Percentiles rank a stretch among this genome's conserved stretches.
These are phyloP conservation scores for Colletotrichum theobromicola DNA, from an alignment of 2,329 filamentous ascomycete genomes.

Conservation along the genomic window DNA sequence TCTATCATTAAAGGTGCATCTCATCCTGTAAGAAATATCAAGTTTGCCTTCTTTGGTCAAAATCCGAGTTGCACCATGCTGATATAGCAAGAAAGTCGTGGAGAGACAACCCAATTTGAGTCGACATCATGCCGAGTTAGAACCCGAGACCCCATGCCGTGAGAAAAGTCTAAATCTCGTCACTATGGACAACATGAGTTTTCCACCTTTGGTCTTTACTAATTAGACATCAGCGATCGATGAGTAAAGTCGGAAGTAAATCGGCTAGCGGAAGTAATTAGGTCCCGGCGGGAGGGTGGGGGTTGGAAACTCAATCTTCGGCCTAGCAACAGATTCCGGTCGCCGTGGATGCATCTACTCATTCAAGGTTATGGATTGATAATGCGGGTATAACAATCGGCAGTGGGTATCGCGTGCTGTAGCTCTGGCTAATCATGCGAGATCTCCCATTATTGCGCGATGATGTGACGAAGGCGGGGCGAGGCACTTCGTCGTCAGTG, in stretches of 20 bases:
- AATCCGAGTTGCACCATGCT: background rate
- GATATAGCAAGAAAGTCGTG: background rate
- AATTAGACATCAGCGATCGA: background rate
- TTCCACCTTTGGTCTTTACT: background rate
- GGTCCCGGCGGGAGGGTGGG: background rate
- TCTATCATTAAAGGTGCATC: background rate
- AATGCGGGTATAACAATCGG: background rate
- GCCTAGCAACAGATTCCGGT: background rate
- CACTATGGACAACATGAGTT: background rate
- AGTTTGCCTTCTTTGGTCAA: background rate
- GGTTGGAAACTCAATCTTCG: background rate
- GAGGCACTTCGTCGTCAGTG: background rate
- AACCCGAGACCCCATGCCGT: background rate
- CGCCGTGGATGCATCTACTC: background rate
- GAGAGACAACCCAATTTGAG: background rate
- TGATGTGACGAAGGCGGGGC: background rate
- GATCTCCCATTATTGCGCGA: constrained; percentile 7
- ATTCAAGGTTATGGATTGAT: background rate
- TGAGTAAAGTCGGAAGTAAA: background rate
- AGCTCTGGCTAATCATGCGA: background rate
- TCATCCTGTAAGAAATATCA: background rate
- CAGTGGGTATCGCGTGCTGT: background rate
- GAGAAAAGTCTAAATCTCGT: background rate
- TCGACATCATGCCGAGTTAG: background rate
- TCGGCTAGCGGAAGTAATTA: background rate